phyloP scores from a whole-genome alignment of 2,329 filamentous ascomycete species.

The Aspergillus quadrilineatus region DNA sequence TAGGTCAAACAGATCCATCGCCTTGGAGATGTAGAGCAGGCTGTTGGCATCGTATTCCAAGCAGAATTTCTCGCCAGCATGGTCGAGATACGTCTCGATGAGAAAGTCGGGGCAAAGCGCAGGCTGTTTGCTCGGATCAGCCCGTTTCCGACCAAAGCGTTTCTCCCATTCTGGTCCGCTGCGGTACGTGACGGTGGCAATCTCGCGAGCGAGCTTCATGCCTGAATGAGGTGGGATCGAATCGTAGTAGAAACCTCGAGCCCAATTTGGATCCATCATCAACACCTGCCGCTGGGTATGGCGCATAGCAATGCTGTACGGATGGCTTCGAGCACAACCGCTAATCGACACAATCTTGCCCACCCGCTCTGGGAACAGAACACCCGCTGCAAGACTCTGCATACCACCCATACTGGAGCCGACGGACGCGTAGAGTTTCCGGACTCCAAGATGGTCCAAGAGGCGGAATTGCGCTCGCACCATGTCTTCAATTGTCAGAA shows the following conservation, averaged over 20 bases:
- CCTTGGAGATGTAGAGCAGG: slow-evolving; percentile 92
- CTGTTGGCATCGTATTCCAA: slow-evolving; percentile 96
- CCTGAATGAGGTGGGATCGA: slow-evolving; percentile 85
- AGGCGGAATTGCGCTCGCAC: slow-evolving; percentile 91
- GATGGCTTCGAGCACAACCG: slow-evolving; percentile 90
- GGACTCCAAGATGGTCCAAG: slow-evolving; percentile 73
- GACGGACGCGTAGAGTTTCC: slow-evolving; percentile 83
- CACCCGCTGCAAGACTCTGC: slow-evolving; percentile 87
- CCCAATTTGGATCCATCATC: slow-evolving; percentile 99
- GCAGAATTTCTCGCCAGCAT: slow-evolving; percentile 97
- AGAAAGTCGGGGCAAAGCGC: slow-evolving; percentile 96
- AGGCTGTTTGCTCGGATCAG: slow-evolving; percentile 80
- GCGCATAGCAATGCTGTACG: slow-evolving; percentile 97
- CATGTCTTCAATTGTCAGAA: slow-evolving; percentile 96
- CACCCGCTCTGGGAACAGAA: slow-evolving; percentile 78
- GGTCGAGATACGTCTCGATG: slow-evolving; percentile 96
- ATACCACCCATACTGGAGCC: slow-evolving; percentile 98
- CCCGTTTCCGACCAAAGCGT: slow-evolving; percentile 82
- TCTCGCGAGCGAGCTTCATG: slow-evolving; percentile 97
- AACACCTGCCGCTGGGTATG: slow-evolving; percentile 96
- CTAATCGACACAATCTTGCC: slow-evolving; percentile 83
- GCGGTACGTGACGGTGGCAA: slow-evolving; percentile 95
- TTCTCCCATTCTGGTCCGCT: slow-evolving; percentile 97
- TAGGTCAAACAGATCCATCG: slow-evolving; percentile 97
- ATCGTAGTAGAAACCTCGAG: slow-evolving; percentile 89